Percentiles rank a stretch among this genome's conserved stretches.
Evolutionary conservation across 2,329 filamentous ascomycete genomes (phyloP).

Genomic region (Xylariomycetidae sp.): DNA sequence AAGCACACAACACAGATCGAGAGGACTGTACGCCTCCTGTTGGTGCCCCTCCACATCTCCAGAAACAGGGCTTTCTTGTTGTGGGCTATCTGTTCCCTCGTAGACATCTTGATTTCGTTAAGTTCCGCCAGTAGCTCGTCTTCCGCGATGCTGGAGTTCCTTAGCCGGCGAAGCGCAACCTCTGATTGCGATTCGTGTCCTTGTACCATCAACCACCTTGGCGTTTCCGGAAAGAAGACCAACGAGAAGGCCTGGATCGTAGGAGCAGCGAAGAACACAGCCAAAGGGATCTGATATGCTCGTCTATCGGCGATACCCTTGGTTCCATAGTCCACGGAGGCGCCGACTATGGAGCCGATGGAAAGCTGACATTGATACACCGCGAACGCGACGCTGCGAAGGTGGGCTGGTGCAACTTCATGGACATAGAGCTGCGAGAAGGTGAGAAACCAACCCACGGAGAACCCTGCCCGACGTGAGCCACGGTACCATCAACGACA

Average conservation of each 20-base stretch:
- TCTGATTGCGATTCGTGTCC: constrained; percentile 27
- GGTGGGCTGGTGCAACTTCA: constrained; percentile 29
- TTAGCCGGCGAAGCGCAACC: constrained; percentile 20
- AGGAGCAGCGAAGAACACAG: constrained; percentile 26
- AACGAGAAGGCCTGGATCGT: constrained; percentile 26
- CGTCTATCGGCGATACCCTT: constrained; percentile 14
- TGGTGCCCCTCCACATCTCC: constrained; percentile 27
- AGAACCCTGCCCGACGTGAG: constrained; percentile 19
- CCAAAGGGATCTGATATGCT: constrained; percentile 22
- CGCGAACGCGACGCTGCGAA: constrained; percentile 28
- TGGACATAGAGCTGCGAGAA: constrained; percentile 32
- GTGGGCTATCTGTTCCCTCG: constrained; percentile 21
- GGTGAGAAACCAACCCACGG: constrained; percentile 30
- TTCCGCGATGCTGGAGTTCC: constrained; percentile 23
- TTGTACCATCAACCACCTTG: constrained; percentile 32
- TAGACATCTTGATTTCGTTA: constrained; percentile 25
- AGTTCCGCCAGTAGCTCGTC: constrained; percentile 24
- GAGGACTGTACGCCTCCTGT: constrained; percentile 24
- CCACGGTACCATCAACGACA: not conserved
- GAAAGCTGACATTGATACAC: constrained; percentile 28
- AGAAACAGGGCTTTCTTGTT: constrained; percentile 22
- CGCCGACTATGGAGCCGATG: constrained; percentile 28
- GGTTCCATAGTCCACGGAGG: constrained; percentile 26
- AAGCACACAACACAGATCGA: constrained; percentile 27
- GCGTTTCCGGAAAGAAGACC: constrained; percentile 32